A percentile compares a stretch with the other conserved stretches of the same genome.
Evolutionary conservation across 345 rosid species (phyloP).

Genomic region (Excoecaria agallocha): DNA sequence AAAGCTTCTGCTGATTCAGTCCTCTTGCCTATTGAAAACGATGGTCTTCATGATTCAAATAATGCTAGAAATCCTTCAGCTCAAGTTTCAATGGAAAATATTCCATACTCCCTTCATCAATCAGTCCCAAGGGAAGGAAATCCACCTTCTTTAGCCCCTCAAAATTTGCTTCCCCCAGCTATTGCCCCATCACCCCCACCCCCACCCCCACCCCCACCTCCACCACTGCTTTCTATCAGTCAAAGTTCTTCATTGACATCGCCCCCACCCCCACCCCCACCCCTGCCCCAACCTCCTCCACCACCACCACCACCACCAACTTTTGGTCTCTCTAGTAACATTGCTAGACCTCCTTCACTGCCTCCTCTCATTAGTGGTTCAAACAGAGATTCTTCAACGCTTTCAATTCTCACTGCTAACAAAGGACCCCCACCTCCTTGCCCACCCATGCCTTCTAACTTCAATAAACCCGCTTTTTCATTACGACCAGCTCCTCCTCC

Average conservation of each 20-base stretch:
- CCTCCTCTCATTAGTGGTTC: conserved; percentile 17
- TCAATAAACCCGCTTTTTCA: conserved; percentile 9
- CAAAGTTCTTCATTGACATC: neutral
- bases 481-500: conserved; percentile 11
- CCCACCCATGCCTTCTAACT: conserved; percentile 31
- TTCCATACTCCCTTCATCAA: conserved; percentile 28
- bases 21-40: conserved; percentile 40
- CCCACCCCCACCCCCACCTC: conserved; percentile 30
- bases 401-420: neutral
- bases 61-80: conserved; percentile 36
- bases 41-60: conserved; percentile 36
- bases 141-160: conserved; percentile 30
- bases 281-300: conserved; percentile 3
- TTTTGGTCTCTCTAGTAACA: conserved; percentile 7
- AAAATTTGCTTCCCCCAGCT: conserved; percentile 22
- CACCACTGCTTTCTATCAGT: conserved; percentile 12
- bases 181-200: conserved; percentile 14
- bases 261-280: conserved; percentile 8
- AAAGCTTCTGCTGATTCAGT: conserved; percentile 38
- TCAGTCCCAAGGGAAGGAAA: conserved; percentile 29
- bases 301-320: conserved; percentile 20
- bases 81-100: conserved; percentile 33
- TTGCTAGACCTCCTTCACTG: conserved; percentile 13
- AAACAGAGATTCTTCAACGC: conserved; percentile 1
- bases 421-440: conserved; percentile 8